Evolutionary conservation across 2,329 filamentous ascomycete species (phyloP), one percentile per base, ranked within the genome.

Genomic region (Pseudogymnoascus sp.): DNA sequence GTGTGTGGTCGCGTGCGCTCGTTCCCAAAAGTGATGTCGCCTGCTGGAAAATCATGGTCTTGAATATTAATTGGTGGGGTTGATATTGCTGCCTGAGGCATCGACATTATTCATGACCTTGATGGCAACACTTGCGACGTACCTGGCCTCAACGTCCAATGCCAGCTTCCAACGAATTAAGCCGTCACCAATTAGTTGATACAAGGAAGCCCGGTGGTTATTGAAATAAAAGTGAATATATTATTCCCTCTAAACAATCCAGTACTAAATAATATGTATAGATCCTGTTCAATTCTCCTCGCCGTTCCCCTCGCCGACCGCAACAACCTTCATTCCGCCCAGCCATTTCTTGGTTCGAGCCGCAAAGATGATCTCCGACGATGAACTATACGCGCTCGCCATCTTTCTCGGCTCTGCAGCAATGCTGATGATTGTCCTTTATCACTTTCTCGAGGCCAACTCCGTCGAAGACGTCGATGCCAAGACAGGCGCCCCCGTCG

Each of bases 381-480:
- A 83, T 75, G 88, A 95, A 68, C 88, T 99, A 71, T 97, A 97
- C 83, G 84, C 84, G 67, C 85, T 99, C 31, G 93, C 95, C 76
- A 87, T 97, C 75, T 93, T 97, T 76, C 89, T 99, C 65, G 95
- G 95, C 79, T 89, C 87, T 63, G 84, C 88, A 42, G 87, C 93
- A 67, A 93, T 97, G 90, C 81, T 97, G 50, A 83, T 99, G 66
- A 97, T 97, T 68, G 87, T 99, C 31, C 78, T 96, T 29, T 97
- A 99, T 78, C 92, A 97, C 77, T 97, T 96, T 79, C 87, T 99
- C 71, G 93, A 97, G 76, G 85, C 96, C 79, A 97, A 99, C 74
- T 85, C 91, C n/a, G 81, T 83, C 68, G 83, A 88, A 64, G 77
- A 79, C 26, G 65, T 69, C 21, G 65, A 64, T 37, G 59, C 42